Conservation (phyloP, 331 rosid genomes). For the Spiraea crenata region DNA sequence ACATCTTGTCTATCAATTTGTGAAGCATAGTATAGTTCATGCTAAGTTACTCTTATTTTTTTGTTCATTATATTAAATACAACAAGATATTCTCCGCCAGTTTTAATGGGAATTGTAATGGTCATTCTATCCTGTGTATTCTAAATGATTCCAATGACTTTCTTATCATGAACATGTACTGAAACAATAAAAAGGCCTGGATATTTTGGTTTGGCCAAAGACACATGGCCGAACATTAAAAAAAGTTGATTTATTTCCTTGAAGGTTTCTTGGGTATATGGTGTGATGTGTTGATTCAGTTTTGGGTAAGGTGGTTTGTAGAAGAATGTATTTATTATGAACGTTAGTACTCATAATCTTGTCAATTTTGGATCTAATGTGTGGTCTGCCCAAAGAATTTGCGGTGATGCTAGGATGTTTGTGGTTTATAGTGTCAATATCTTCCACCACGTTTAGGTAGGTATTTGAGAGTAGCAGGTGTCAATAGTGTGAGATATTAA, state of each 20-base stretch:
- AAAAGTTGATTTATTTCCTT: not conserved
- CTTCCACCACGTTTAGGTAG: not conserved
- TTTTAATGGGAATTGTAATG: not conserved
- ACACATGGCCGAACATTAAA: too few relatives aligned
- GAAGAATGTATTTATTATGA: not conserved
- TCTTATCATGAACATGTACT: not conserved
- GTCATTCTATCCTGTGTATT: not conserved
- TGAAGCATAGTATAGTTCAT: too few relatives aligned
- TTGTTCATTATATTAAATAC: too few relatives aligned
- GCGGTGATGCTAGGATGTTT: not conserved
- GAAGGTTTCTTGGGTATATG: not conserved
- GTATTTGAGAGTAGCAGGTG: not conserved
- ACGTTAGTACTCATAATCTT: not conserved
- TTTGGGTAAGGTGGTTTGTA: not conserved
- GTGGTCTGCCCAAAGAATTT: not conserved
- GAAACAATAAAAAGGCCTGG: too few relatives aligned
- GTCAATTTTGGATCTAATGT: not conserved
- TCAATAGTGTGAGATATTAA: not conserved
- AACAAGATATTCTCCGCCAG: not conserved
- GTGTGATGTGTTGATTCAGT: not conserved
- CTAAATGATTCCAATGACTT: not conserved
- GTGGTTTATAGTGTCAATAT: not conserved
- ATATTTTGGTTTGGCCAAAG: too few relatives aligned
- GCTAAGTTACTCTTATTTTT: too few relatives aligned
- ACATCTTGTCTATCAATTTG: not conserved